These are phyloP conservation scores for Dimargaris cristalligena DNA, from an alignment of 192 early-diverging fungal species.

Conservation along the genomic window DNA sequence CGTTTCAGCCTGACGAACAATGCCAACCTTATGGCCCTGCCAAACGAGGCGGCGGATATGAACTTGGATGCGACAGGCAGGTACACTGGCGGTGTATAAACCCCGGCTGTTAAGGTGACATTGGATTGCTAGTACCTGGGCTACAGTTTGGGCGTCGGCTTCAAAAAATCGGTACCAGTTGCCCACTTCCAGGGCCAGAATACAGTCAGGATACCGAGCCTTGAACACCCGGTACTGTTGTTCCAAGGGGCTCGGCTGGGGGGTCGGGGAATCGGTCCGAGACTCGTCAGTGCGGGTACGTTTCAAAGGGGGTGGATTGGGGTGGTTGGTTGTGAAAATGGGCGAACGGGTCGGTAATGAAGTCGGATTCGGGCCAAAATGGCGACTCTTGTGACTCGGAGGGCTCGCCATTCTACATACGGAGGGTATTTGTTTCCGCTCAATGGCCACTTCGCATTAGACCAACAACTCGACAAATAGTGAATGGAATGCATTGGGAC, in stretches of 20 bases:
- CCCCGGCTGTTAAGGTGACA: constrained; percentile 61
- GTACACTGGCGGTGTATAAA: constrained; percentile 68
- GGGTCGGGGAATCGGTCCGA: too few relatives aligned
- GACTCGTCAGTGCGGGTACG: too few relatives aligned
- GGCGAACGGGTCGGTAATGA: too few relatives aligned
- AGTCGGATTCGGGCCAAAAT: too few relatives aligned
- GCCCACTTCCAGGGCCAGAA: constrained; percentile 83
- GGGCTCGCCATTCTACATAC: too few relatives aligned
- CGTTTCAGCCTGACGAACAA: constrained; percentile 69
- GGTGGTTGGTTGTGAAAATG: too few relatives aligned
- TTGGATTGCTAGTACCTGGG: constrained; percentile 61
- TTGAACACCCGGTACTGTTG: constrained; percentile 63
- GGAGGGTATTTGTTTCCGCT: too few relatives aligned
- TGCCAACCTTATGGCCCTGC: constrained; percentile 72
- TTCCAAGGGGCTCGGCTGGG: constrained; percentile 85
- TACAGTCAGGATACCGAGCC: constrained; percentile 41
- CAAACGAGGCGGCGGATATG: constrained; percentile 69
- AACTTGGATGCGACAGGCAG: constrained; percentile 54
- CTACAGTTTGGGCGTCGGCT: constrained; percentile 68
- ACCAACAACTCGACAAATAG: too few relatives aligned
- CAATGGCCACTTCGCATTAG: too few relatives aligned
- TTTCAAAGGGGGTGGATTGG: too few relatives aligned
- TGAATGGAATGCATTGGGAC: too few relatives aligned
- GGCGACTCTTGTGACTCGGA: too few relatives aligned
- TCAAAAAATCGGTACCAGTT: constrained; percentile 89